Evolutionary conservation across 148 eudicot genomes (phyloP).

Genomic region (Rhododendron kiyosumense): DNA sequence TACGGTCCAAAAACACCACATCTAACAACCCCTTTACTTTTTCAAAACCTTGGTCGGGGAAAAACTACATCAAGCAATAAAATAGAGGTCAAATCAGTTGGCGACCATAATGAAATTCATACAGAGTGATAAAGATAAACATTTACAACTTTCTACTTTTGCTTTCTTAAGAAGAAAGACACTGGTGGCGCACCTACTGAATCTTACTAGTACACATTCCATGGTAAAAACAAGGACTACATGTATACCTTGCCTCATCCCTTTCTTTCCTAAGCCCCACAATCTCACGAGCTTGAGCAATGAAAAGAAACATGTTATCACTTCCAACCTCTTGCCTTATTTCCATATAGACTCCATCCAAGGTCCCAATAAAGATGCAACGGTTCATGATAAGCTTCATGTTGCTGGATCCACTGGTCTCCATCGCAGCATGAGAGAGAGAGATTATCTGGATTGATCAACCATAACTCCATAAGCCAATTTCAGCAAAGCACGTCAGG

Average conservation of each 20-base stretch:
- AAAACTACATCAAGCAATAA: slow-evolving; percentile 44
- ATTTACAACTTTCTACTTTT: background rate
- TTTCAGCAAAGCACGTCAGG: too few relatives aligned
- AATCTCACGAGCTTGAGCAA: slow-evolving; percentile 79
- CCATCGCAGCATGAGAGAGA: slow-evolving; percentile 69
- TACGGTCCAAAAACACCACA: slow-evolving; percentile 72
- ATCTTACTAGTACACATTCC: background rate
- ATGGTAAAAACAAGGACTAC: background rate
- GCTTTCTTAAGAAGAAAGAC: too few relatives aligned
- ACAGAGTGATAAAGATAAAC: background rate
- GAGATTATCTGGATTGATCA: too few relatives aligned
- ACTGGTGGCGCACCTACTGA: too few relatives aligned
- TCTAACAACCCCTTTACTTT: slow-evolving; percentile 68
- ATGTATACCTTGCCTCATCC: slow-evolving; percentile 78
- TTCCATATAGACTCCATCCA: slow-evolving; percentile 95
- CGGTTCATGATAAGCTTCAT: slow-evolving; percentile 98
- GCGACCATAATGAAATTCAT: background rate
- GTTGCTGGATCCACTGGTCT: slow-evolving; percentile 99
- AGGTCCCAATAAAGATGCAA: slow-evolving; percentile 79
- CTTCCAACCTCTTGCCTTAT: slow-evolving; percentile 89
- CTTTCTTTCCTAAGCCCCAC: slow-evolving; percentile 66
- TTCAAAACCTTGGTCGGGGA: slow-evolving; percentile 74
- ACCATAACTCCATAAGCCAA: too few relatives aligned
- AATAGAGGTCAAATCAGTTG: background rate
- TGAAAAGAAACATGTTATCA: slow-evolving; percentile 81